phyloP scores from a whole-genome alignment of 495 filamentous ascomycete species.

The Annulohypoxylon stygium region DNA sequence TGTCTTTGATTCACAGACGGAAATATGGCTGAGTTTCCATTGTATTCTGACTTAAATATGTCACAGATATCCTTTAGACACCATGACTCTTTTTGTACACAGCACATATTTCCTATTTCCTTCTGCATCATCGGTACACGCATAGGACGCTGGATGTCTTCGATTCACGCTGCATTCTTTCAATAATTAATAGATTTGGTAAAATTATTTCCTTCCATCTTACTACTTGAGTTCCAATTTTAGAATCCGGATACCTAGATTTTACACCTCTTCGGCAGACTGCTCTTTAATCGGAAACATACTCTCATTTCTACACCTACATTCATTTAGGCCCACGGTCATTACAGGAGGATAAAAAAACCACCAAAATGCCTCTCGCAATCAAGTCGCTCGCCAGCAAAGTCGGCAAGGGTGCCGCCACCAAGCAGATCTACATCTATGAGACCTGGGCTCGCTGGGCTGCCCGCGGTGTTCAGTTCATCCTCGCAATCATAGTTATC shows the following conservation, averaged over 20 bases:
- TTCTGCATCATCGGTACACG: constrained; percentile 29
- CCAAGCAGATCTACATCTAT: constrained; percentile 51
- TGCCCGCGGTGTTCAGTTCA: constrained; percentile 51
- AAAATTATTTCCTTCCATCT: constrained; percentile 13
- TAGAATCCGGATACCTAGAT: not conserved
- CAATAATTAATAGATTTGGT: constrained; percentile 33
- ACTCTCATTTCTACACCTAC: not conserved
- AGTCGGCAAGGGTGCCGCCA: constrained; percentile 51
- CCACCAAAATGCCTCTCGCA: constrained; percentile 40
- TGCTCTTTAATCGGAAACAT: not conserved
- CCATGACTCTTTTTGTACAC: constrained; percentile 5
- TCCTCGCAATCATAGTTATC: constrained; percentile 52
- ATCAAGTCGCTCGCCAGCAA: constrained; percentile 40
- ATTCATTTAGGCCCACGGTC: not conserved
- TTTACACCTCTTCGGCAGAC: not conserved
- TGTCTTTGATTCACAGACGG: constrained; percentile 25
- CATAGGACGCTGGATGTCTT: constrained; percentile 41
- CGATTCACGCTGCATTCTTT: constrained; percentile 31
- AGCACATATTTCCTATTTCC: constrained; percentile 4
- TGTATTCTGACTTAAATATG: constrained; percentile 42
- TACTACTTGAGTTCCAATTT: not conserved
- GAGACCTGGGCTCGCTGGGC: constrained; percentile 51
- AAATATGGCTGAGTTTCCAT: constrained; percentile 32
- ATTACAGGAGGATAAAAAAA: constrained; percentile 1
- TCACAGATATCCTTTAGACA: constrained; percentile 5